Conservation (phyloP, 192 early-diverging fungal genomes). For the Pilobolus umbonatus region DNA sequence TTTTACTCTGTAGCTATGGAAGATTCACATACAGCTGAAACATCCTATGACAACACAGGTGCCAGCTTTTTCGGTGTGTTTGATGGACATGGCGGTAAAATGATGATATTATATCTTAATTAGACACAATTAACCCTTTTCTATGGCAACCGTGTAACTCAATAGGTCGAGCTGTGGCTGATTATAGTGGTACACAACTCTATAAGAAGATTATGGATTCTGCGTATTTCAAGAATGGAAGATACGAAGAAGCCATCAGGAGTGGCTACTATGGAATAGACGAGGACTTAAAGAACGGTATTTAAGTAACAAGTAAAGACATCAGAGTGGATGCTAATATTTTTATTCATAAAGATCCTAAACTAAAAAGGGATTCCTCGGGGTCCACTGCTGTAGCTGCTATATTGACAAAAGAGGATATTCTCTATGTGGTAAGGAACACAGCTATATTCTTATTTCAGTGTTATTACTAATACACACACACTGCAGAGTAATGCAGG, state of each 20-base stretch:
- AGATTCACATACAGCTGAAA: constrained; percentile 90
- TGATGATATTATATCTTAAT: neutral
- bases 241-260: constrained; percentile 77
- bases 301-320: no score
- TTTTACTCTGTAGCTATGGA: constrained; percentile 72
- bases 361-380: constrained; percentile 60
- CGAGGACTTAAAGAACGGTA: constrained; percentile 66
- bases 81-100: constrained; percentile 90
- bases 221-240: constrained; percentile 54
- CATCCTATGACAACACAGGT: constrained; percentile 58
- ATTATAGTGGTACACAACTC: constrained; percentile 74
- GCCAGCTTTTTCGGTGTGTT: constrained; percentile 92
- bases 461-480: neutral
- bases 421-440: constrained; percentile 26
- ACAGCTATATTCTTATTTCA: neutral
- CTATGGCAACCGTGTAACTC: neutral
- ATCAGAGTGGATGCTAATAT: neutral
- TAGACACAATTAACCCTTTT: neutral
- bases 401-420: constrained; percentile 20
- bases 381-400: constrained; percentile 88
- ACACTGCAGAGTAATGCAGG: constrained; percentile 69
- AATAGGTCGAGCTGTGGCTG: constrained; percentile 70
- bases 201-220: constrained; percentile 66
- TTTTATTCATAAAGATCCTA: constrained; percentile 13
- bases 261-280: constrained; percentile 81